Base-by-base conservation (phyloP, 2,329 filamentous ascomycete species). In the Phoma sp. region DNA sequence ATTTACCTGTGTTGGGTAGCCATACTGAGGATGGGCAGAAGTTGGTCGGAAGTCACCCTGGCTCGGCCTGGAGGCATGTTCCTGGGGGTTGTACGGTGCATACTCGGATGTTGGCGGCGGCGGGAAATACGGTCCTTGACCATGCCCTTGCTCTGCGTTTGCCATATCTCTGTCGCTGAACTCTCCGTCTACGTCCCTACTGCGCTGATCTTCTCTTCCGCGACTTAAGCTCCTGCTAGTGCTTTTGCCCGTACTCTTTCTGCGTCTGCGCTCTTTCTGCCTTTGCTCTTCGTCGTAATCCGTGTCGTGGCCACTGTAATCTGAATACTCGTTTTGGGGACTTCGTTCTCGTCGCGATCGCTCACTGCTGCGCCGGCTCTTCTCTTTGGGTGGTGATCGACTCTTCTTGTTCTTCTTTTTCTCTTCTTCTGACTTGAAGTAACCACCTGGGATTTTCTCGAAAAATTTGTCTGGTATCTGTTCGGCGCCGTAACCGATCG, bases 401-500 rank as follows among this genome's bases (percentile, higher is more conserved):
- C 49, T 55, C 29, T 62, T 68, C 30, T 61, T 59, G 38, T 52
- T 52, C 11, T 59, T 60, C 47, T 68, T 66, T 39, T 68, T 74
- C 25, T 66, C 62, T 17, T 74, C 68, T 46, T 56, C 50, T 3
- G 72, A 65, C 6, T 62, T 73, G 57, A 74, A 76, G 59, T 66
- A 75, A 51, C 71, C 72, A 34, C 73, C 74, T 38, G 74, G 74
- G 17, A 75, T 67, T 20, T 67, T 66, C 33, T 76, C 70, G 45
- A 74, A 75, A 52, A 74, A 60, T 43, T 60, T 71, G 67, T 76
- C 74, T 29, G 73, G 73, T 50, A 75, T 73, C 59, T 68, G 69
- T 51, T 74, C 72, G 36, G 71, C 73, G 53, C 72, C 74, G 64
- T 71, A 71, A 51, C 62, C 64, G 25, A 76, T 61, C n/a, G 73